Percentiles rank a stretch among this genome's conserved stretches.
Evolutionary conservation across 2,329 filamentous ascomycete genomes (phyloP).

Genomic region (Arthrinium puccinioides): DNA sequence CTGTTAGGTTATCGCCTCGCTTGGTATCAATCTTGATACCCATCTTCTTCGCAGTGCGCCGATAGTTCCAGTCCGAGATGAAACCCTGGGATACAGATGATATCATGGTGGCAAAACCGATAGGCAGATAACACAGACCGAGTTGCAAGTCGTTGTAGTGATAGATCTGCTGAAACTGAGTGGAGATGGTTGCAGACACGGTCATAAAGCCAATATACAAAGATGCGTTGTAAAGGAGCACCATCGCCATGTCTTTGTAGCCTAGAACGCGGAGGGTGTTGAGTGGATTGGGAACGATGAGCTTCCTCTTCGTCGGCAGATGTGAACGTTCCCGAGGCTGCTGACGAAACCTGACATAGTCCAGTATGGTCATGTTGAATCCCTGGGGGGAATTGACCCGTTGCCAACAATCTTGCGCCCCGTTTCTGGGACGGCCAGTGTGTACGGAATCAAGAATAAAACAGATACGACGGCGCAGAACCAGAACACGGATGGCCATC

Average conservation of each 20-base stretch:
- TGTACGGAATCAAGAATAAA: constrained; percentile 44
- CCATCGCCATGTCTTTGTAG: constrained; percentile 50
- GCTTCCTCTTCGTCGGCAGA: constrained; percentile 26
- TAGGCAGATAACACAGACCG: constrained; percentile 48
- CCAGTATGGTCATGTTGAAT: constrained; percentile 51
- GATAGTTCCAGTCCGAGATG: constrained; percentile 61
- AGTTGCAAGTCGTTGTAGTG: constrained; percentile 41
- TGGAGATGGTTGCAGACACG: constrained; percentile 43
- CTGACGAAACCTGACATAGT: constrained; percentile 34
- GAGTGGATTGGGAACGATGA: constrained; percentile 50
- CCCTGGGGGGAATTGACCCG: constrained; percentile 51
- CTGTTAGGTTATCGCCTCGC: constrained; percentile 42
- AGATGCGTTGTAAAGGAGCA: constrained; percentile 44
- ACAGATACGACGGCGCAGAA: constrained; percentile 51
- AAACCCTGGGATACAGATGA: constrained; percentile 49
- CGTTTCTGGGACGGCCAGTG: constrained; percentile 52
- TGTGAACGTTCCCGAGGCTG: constrained; percentile 23
- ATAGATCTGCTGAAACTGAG: constrained; percentile 44
- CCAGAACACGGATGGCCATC: constrained; percentile 66
- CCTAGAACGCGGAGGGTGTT: constrained; percentile 45
- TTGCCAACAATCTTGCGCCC: constrained; percentile 54
- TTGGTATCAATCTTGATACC: constrained; percentile 55
- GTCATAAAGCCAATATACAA: constrained; percentile 51
- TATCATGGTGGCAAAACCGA: constrained; percentile 41
- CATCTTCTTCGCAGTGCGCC: constrained; percentile 53